Evolutionary conservation across 495 filamentous ascomycete genomes (phyloP), one percentile per base, ranked within the genome.

Genomic region (Rostrohypoxylon terebratum): DNA sequence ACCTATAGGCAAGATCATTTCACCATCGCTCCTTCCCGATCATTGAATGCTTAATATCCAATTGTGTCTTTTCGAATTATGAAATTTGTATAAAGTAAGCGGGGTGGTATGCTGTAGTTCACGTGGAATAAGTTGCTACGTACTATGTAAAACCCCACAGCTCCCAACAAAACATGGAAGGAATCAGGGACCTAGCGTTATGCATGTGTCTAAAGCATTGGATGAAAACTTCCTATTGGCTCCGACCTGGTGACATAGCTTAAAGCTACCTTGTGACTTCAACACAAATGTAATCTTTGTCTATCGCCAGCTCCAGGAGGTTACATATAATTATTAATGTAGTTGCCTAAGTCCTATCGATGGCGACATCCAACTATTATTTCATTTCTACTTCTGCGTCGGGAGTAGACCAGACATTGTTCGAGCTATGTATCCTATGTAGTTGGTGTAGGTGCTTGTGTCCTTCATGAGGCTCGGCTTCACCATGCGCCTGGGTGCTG

Each of bases 141-240:
- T n/a, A n/a, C n/a, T n/a, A n/a, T n/a, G n/a, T n/a, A 48, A 40
- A 21, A 20, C 34, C 34, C 55, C 55, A 31, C 55, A 23, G 25
- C 33, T 59, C 33, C 9, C 55, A 40, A 42, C 34, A 25, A 40
- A 59, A 38, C 34, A 8, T 4, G 9, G 42, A 58, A 63, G 69
- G 57, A 72, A 66, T 67, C 63, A 72, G 42, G 63, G 51, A 4
- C 69, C 64, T 61, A 16, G 31, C 36, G 25, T 33, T 63, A 47
- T 60, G 40, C 71, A 74, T 70, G 71, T 74, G 71, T 63, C 0
- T 16, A 38, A 74, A 36, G 57, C 31, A 70, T 74, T 74, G 71
- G 71, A 21, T 50, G 4, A 62, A 58, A 60, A 14, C 23, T 42
- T 60, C 25, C 25, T 20, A 73, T 73, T 72, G 63, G 63, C 44